Percentiles rank a stretch among this genome's conserved stretches.
These are phyloP conservation scores for Alternaria incomplexa DNA, from an alignment of 2,329 filamentous ascomycete species.

Conservation along the genomic window DNA sequence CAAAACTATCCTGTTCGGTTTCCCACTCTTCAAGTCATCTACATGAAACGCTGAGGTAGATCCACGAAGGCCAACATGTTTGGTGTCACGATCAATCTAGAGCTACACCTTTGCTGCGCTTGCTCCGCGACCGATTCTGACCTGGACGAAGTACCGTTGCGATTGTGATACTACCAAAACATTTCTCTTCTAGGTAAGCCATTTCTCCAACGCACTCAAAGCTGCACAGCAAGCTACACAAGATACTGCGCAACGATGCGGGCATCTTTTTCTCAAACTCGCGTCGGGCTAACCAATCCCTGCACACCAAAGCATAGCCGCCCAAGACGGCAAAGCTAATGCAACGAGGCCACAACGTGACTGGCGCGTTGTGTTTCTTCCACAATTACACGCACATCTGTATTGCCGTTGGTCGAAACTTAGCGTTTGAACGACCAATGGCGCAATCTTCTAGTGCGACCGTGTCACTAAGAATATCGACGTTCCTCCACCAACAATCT, in stretches of 20 bases:
- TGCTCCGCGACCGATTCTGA: neutral
- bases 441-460: constrained; percentile 5
- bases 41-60: constrained; percentile 6
- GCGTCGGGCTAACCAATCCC: neutral
- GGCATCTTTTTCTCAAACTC: constrained; percentile 1
- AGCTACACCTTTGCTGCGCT: neutral
- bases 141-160: neutral
- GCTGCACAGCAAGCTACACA: constrained; percentile 1
- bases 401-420: constrained; percentile 1
- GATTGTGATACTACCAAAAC: neutral
- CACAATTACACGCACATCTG: neutral
- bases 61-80: neutral
- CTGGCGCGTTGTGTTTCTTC: constrained; percentile 5
- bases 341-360: constrained; percentile 17
- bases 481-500: neutral
- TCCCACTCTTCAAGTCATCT: neutral
- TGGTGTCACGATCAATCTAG: neutral
- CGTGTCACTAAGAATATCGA: constrained; percentile 7
- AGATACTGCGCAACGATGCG: constrained; percentile 1
- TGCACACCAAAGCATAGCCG: neutral
- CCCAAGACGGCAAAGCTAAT: constrained; percentile 2
- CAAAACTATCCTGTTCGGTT: neutral
- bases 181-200: neutral
- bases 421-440: neutral
- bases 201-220: neutral